Conservation (phyloP, 2,329 filamentous ascomycete species). For the Nannizziopsis arthrosporioides region DNA sequence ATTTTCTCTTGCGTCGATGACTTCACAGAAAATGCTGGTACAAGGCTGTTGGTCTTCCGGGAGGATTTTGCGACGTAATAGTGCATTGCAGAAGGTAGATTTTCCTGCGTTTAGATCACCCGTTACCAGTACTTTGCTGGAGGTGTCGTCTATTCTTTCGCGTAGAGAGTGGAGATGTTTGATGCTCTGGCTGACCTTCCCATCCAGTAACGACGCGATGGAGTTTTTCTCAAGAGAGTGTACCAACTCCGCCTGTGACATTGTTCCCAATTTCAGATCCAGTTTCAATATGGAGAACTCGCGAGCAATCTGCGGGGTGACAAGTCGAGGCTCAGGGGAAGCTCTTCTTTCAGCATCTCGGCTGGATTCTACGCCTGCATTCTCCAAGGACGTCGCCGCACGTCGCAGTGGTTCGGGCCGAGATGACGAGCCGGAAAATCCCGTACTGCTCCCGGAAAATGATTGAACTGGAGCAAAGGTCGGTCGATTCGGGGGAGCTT, state of each 20-base stretch:
- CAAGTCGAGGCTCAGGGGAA: constrained; percentile 62
- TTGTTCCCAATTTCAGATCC: constrained; percentile 75
- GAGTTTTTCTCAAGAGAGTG: constrained; percentile 89
- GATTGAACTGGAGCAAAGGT: constrained; percentile 28
- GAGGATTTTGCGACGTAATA: constrained; percentile 79
- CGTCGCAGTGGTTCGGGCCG: constrained; percentile 50
- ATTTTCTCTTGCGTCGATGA: constrained; percentile 84
- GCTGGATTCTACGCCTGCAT: constrained; percentile 59
- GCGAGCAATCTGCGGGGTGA: constrained; percentile 84
- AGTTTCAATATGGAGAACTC: constrained; percentile 94
- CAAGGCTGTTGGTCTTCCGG: constrained; percentile 97
- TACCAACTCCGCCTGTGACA: constrained; percentile 81
- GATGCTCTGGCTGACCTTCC: constrained; percentile 87
- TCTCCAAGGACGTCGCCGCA: constrained; percentile 59
- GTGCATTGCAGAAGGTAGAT: constrained; percentile 97
- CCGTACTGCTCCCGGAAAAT: constrained; percentile 18
- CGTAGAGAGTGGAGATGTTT: constrained; percentile 76
- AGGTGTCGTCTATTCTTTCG: constrained; percentile 92
- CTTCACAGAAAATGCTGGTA: constrained; percentile 96
- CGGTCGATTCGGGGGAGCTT: constrained; percentile 26
- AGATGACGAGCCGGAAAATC: constrained; percentile 23
- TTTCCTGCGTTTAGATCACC: constrained; percentile 96
- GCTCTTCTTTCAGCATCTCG: constrained; percentile 52
- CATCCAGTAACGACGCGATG: constrained; percentile 79
- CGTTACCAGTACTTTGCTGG: constrained; percentile 91